Base-by-base conservation (phyloP, 2,329 filamentous ascomycete species). In the Teratosphaeriaceae sp. region DNA sequence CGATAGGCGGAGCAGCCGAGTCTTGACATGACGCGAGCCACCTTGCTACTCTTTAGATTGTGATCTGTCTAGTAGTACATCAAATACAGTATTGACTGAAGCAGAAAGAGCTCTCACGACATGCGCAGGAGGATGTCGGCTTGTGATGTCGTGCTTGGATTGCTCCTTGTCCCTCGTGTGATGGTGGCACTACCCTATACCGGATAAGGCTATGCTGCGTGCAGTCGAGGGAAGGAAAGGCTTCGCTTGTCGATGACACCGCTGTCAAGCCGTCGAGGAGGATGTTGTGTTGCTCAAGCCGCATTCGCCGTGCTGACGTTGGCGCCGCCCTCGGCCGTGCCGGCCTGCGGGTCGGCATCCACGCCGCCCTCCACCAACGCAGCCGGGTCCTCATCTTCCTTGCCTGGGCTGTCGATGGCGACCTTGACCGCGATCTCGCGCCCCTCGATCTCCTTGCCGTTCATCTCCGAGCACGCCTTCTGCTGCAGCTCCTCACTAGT, bases 401-500 rank as follows among this genome's bases (percentile, higher is more conserved):
- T 98, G 73, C 94, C 90, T 53, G 92, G 92, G 78, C 88, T 96
- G 76, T 98, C 92, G 64, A 98, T 97, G 65, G 92, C 92, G 65
- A 98, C 89, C 85, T 98, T 98, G 79, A 98, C 92, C 54, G 92
- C 92, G 59, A 98, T 98, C 76, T 97, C 90, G 63, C 92, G 90
- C 53, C 90, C 92, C 70, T 97, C 92, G 57, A 98, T 92, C 68
- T 95, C 87, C 82, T 95, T 97, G 73, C 88, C 92, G 72, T 98
- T 96, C 92, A 98, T 98, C 78, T 98, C 92, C 41, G 73, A 65
- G 55, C 96, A 94, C 54, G 92, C 92, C 84, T 96, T 95, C 74
- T 94, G 82, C 78, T 98, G 92, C 62, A 90, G 72, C 71, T 95
- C 89, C 77, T 98, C 90, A 15, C 88, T 94, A 52, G 84, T 85